Evolutionary conservation across 1,284 basidiomycete genomes (phyloP).

Genomic region (Thecaphora thlaspeos): DNA sequence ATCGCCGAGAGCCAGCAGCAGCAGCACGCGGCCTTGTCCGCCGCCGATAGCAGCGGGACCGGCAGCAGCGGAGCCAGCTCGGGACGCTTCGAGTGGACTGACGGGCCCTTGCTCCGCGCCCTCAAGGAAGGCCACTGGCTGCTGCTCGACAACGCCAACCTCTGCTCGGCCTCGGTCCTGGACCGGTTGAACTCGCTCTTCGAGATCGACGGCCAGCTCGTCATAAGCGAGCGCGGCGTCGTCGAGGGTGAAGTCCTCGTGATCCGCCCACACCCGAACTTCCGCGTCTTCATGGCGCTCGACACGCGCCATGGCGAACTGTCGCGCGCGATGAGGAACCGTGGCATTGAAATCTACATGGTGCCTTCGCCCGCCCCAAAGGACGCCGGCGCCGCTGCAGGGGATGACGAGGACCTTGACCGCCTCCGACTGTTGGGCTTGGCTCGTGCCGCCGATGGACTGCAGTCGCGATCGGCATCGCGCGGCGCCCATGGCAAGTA

Average conservation of each 20-base stretch:
- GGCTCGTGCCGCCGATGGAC: too few relatives aligned
- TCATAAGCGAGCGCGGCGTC: constrained; percentile 84
- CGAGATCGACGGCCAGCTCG: constrained; percentile 77
- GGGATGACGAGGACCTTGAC: too few relatives aligned
- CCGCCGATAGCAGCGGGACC: neutral
- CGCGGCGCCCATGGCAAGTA: too few relatives aligned
- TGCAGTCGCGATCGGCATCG: too few relatives aligned
- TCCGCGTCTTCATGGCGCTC: constrained; percentile 91
- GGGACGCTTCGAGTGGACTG: constrained; percentile 88
- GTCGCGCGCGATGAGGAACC: constrained; percentile 96
- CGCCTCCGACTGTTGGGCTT: too few relatives aligned
- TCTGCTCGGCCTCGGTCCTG: constrained; percentile 91
- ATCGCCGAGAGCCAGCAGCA: neutral
- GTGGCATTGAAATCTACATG: constrained; percentile 76
- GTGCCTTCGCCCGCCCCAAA: neutral
- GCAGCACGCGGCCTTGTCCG: constrained; percentile 1
- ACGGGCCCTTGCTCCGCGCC: constrained; percentile 87
- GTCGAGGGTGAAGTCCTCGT: constrained; percentile 74
- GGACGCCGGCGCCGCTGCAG: too few relatives aligned
- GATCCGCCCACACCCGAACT: constrained; percentile 79
- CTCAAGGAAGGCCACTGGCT: constrained; percentile 87
- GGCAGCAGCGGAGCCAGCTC: constrained; percentile 11
- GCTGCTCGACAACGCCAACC: constrained; percentile 87
- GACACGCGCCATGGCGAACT: constrained; percentile 90
- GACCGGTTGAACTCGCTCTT: constrained; percentile 97